Percentiles rank a stretch among this genome's conserved stretches.
Evolutionary conservation across 768 basidiomycete species (phyloP).

Genomic region (Trametes sanguinea): DNA sequence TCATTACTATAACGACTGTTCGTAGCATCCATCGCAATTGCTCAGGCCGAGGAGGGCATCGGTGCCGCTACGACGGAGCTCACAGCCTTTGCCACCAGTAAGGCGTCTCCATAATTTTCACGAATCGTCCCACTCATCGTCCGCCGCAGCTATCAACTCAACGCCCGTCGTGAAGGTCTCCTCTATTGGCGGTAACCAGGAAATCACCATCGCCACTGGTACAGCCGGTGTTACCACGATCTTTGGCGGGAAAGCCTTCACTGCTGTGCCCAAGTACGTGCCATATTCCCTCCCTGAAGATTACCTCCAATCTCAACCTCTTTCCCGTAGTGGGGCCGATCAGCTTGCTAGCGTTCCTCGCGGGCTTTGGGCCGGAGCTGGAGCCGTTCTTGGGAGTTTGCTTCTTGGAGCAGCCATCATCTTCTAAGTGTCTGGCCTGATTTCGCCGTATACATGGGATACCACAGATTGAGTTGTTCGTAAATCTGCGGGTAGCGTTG

Average conservation of each 20-base stretch:
- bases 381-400: no score
- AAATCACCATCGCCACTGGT: slow-evolving; percentile 14
- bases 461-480: no score
- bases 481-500: no score
- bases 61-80: slow-evolving; percentile 11
- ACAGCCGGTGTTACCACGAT: slow-evolving; percentile 11
- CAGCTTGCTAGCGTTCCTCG: neutral
- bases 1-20: neutral
- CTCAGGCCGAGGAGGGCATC: slow-evolving; percentile 1
- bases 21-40: slow-evolving; percentile 1
- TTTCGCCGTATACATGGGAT: no score
- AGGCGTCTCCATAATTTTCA: neutral
- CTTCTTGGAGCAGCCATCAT: slow-evolving; percentile 2
- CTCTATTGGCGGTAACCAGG: slow-evolving; percentile 13
- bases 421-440: neutral
- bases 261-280: slow-evolving; percentile 12
- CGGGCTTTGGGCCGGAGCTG: no score
- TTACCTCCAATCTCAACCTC: no score
- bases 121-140: no score
- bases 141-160: slow-evolving; percentile 11
- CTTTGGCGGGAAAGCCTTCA: slow-evolving; percentile 8
- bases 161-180: slow-evolving; percentile 16
- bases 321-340: neutral
- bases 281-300: no score
- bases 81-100: slow-evolving; percentile 8